Evolutionary conservation across 768 basidiomycete genomes (phyloP).

Genomic region (Mycena galericulata): DNA sequence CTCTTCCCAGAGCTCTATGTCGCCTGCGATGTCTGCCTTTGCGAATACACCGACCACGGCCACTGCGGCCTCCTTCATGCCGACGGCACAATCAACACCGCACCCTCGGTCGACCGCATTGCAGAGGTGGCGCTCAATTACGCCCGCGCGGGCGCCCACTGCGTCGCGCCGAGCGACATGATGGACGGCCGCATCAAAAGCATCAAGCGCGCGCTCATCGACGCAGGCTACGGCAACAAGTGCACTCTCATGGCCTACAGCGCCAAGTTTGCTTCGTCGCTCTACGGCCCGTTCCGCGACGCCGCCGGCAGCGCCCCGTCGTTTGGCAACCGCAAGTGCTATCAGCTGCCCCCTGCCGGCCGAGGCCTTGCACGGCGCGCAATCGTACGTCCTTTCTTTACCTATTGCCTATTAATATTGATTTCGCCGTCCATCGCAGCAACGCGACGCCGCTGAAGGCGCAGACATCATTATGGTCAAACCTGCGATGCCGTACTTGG

Average conservation of each 20-base stretch:
- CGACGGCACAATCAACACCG: constrained; percentile 83
- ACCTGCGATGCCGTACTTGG: constrained; percentile 95
- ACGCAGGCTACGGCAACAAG: constrained; percentile 85
- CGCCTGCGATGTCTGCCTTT: constrained; percentile 97
- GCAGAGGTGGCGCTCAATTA: constrained; percentile 94
- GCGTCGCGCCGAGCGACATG: constrained; percentile 99
- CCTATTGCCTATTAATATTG: too few species aligned
- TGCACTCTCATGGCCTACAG: constrained; percentile 97
- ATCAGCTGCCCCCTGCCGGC: constrained; percentile 92
- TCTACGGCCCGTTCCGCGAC: constrained; percentile 98
- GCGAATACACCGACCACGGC: constrained; percentile 98
- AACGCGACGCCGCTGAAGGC: constrained; percentile 90
- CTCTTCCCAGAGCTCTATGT: constrained; percentile 91
- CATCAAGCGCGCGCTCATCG: constrained; percentile 90
- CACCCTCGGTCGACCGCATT: constrained; percentile 86
- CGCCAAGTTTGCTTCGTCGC: constrained; percentile 94
- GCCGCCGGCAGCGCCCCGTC: constrained; percentile 97
- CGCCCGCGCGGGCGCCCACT: constrained; percentile 95
- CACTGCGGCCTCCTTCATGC: constrained; percentile 88
- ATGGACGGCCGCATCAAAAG: constrained; percentile 96
- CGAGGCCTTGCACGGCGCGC: constrained; percentile 94
- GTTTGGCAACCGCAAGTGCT: constrained; percentile 97
- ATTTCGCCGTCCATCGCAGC: too few species aligned
- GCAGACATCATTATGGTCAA: constrained; percentile 99
- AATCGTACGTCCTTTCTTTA: constrained; percentile 69